phyloP scores from a whole-genome alignment of 139 green algal genomes.

The Auxenochlorella protothecoides region DNA sequence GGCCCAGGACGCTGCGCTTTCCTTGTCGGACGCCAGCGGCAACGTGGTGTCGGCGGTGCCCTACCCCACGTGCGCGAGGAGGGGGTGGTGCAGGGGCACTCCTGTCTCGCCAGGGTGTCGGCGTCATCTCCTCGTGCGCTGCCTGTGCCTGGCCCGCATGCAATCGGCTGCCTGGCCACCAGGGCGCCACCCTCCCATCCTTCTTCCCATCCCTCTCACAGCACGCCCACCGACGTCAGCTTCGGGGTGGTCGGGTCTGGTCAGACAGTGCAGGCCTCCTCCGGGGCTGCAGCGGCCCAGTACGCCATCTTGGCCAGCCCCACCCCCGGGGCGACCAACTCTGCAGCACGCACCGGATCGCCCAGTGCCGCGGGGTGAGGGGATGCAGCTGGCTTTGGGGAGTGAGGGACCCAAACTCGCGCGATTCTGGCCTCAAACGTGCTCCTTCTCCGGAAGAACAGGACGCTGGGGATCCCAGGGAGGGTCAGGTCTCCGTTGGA shows the following conservation, averaged over 20 bases:
- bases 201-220: not conserved
- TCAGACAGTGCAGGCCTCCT: not conserved
- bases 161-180: too few relatives aligned
- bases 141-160: not conserved
- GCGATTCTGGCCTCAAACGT: not conserved
- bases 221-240: conserved; percentile 5
- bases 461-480: too few relatives aligned
- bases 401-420: not conserved
- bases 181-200: too few relatives aligned
- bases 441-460: not conserved
- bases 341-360: conserved; percentile 3
- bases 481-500: too few relatives aligned
- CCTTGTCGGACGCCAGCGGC: too few relatives aligned
- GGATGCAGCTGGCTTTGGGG: not conserved
- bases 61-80: too few relatives aligned
- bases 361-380: not conserved
- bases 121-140: not conserved
- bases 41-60: too few relatives aligned
- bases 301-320: conserved; percentile 16
- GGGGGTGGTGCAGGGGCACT: too few relatives aligned
- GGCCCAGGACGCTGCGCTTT: too few relatives aligned
- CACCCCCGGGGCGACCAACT: conserved; percentile 14
- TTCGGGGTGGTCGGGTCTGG: conserved; percentile 7
- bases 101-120: too few relatives aligned
- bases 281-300: not conserved